phyloP scores from a whole-genome alignment of 2,329 filamentous ascomycete genomes.

The Colletotrichum limetticola region DNA sequence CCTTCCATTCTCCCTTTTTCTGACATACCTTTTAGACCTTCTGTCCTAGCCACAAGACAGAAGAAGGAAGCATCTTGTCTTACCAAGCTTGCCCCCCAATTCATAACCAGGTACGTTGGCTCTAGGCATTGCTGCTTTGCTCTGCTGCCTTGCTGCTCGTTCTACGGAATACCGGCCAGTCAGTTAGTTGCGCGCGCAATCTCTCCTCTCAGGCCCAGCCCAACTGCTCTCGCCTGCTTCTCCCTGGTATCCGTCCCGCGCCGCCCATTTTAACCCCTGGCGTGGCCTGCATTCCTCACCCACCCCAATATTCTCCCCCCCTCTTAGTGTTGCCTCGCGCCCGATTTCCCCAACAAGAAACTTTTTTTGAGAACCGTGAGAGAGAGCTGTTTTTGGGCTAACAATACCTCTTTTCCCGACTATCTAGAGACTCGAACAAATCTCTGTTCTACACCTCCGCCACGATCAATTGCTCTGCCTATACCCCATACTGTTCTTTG shows the following conservation, averaged over 20 bases:
- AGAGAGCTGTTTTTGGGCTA: slow-evolving; percentile 9
- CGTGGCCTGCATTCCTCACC: slow-evolving; percentile 2
- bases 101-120: slow-evolving; percentile 27
- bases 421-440: slow-evolving; percentile 30
- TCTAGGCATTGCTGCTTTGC: not conserved
- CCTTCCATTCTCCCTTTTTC: slow-evolving; percentile 33
- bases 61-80: slow-evolving; percentile 32
- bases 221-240: not conserved
- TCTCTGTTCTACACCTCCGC: slow-evolving; percentile 32
- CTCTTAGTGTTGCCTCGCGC: not conserved
- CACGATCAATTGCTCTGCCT: slow-evolving; percentile 23
- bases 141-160: not conserved
- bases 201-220: not conserved
- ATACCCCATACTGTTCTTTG: slow-evolving; percentile 30
- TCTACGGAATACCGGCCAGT: too few relatives aligned
- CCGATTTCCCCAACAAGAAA: slow-evolving; percentile 29
- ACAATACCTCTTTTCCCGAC: slow-evolving; percentile 8
- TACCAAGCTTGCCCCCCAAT: slow-evolving; percentile 13
- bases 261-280: slow-evolving; percentile 18
- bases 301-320: slow-evolving; percentile 11
- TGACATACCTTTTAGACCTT: slow-evolving; percentile 28
- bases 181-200: not conserved
- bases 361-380: not conserved
- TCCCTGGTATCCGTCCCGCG: slow-evolving; percentile 1
- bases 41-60: slow-evolving; percentile 30